phyloP scores from a whole-genome alignment of 2,329 filamentous ascomycete species.

The Diaporthe sp. region DNA sequence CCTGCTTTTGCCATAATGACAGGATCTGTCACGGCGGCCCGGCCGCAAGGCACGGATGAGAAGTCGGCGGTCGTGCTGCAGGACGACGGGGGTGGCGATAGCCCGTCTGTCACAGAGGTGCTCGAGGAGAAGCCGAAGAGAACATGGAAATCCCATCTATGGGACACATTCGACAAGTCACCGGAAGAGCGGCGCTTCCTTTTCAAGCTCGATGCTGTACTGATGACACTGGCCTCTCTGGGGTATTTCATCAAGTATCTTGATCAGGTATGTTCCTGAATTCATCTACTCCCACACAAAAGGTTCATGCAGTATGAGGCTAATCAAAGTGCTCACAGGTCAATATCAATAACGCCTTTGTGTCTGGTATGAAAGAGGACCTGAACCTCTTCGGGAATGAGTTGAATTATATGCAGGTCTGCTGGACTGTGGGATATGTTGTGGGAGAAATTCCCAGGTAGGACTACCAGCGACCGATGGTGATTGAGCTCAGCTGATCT shows the following conservation, averaged over 20 bases:
- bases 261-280: constrained; percentile 43
- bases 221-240: constrained; percentile 51
- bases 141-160: constrained; percentile 60
- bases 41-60: constrained; percentile 6
- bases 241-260: constrained; percentile 58
- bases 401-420: constrained; percentile 48
- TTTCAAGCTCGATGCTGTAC: constrained; percentile 46
- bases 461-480: not conserved
- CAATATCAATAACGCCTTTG: constrained; percentile 55
- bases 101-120: constrained; percentile 27
- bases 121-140: constrained; percentile 45
- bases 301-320: not conserved
- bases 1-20: not conserved
- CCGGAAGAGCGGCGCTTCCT: constrained; percentile 46
- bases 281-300: not conserved
- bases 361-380: constrained; percentile 58
- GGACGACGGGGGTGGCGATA: not conserved
- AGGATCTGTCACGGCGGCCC: not conserved
- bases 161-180: constrained; percentile 56
- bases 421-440: constrained; percentile 52
- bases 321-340: constrained; percentile 31
- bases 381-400: constrained; percentile 52
- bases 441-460: constrained; percentile 49
- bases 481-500: not conserved
- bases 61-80: constrained; percentile 5